Evolutionary conservation across 2,329 filamentous ascomycete species (phyloP).

Genomic region (Neofusicoccum parvum): DNA sequence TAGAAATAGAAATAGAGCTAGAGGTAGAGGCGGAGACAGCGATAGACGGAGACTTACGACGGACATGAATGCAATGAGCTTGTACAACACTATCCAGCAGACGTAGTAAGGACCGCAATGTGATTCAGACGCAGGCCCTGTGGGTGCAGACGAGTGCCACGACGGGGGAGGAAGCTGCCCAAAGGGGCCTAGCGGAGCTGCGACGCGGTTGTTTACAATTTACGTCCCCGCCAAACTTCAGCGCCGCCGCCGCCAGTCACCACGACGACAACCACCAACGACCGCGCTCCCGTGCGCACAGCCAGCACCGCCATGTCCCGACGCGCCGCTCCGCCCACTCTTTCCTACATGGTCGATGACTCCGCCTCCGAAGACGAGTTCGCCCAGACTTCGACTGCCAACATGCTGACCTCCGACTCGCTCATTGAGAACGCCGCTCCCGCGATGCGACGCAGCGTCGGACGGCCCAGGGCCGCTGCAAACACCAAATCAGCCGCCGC

Average conservation of each 20-base stretch:
- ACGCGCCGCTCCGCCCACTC: constrained; percentile 33
- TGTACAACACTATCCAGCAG: no score
- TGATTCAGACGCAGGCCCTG: no score
- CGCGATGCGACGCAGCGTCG: constrained; percentile 29
- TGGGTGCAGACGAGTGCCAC: background rate
- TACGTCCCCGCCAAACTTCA: background rate
- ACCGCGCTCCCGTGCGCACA: background rate
- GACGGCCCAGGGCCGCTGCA: constrained; percentile 30
- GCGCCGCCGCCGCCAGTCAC: background rate
- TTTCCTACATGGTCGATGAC: constrained; percentile 43
- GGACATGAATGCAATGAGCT: no score
- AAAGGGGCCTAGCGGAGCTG: background rate
- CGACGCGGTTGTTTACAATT: constrained; percentile 18
- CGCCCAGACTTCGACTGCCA: constrained; percentile 36
- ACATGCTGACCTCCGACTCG: constrained; percentile 43
- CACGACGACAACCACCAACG: background rate
- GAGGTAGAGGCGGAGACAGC: no score
- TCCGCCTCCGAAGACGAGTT: constrained; percentile 46
- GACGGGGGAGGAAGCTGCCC: background rate
- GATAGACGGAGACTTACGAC: no score
- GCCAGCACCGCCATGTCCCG: constrained; percentile 33
- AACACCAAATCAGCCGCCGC: constrained; percentile 33
- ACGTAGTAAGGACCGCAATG: no score
- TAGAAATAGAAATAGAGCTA: background rate
- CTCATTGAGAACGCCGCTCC: constrained; percentile 40